Base-by-base conservation (phyloP, 768 basidiomycete species). In the Mycena leptocephala region DNA sequence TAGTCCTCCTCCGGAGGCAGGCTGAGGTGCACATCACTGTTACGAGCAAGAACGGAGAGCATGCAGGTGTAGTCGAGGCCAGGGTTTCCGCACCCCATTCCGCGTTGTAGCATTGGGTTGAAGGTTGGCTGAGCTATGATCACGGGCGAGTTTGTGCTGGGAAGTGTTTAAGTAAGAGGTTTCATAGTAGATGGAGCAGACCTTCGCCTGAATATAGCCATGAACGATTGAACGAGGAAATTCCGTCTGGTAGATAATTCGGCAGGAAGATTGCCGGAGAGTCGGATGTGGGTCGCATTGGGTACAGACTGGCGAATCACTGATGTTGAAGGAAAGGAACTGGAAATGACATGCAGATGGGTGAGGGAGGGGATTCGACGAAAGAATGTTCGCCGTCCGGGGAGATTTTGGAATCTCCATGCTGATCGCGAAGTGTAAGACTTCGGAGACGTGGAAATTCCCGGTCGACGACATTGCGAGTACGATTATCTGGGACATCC, bases 271-370 rank as follows among this genome's bases (percentile, higher is more conserved):
- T 48, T 28, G 7, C 64, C 74, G 22, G 62, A 65, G 22, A 75
- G 22, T n/a, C 73, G 73, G 26, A 78, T 41, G n/a, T 65, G 64
- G 16, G 48, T 62, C n/a, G 65, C 68, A 32, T 75, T 75, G 16
- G 67, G 62, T 26, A 74, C 65, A 28, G 58, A 59, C 13, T 32
- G 51, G 55, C 62, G 63, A 13, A 74, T 14, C 11, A 59, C 55
- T 10, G 72, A 56, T 16, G 10, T 18, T 24, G 53, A 13, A 4
- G 56, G 68, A 48, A 30, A 41, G 30, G 16, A 24, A 18, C 24
- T 6, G 6, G 71, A 53, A 22, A 75, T 32, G 46, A 75, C 33
- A 37, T 78, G 77, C 24, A 78, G 37, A 48, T 78, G 77, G 8
- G 77, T 74, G 51, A 77, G 58, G 39, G 68, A 33, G 5, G 68